phyloP scores from a whole-genome alignment of 371 early-diverging fungal genomes.

The Mortierella sp. region DNA sequence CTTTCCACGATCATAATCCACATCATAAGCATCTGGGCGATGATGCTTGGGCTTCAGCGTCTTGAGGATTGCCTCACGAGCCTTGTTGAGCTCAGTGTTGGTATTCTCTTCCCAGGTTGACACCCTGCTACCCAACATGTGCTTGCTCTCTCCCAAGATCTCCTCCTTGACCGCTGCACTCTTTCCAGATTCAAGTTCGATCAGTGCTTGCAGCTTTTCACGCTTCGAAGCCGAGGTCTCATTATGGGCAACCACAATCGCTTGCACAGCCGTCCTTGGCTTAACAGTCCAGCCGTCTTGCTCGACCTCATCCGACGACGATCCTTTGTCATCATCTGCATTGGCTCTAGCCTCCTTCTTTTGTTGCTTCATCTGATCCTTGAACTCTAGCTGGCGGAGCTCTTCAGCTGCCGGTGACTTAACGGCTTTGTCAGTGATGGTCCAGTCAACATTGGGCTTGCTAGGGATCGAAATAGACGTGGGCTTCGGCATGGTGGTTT shows the following conservation, averaged over 20 bases:
- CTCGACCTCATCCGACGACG: slow-evolving; percentile 40
- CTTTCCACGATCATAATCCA: slow-evolving; percentile 85
- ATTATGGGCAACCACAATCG: slow-evolving; percentile 63
- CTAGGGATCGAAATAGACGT: slow-evolving; percentile 19
- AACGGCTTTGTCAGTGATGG: slow-evolving; percentile 21
- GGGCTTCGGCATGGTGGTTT: slow-evolving; percentile 7
- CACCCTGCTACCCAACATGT: slow-evolving; percentile 49
- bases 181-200: slow-evolving; percentile 61
- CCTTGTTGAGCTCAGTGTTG: slow-evolving; percentile 40
- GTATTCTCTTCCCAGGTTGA: slow-evolving; percentile 53
- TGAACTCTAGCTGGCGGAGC: slow-evolving; percentile 20
- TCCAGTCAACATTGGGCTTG: slow-evolving; percentile 31
- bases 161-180: slow-evolving; percentile 60
- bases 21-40: slow-evolving; percentile 71
- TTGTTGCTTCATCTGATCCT: slow-evolving; percentile 27
- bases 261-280: slow-evolving; percentile 52
- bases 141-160: slow-evolving; percentile 50
- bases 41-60: slow-evolving; percentile 68
- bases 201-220: slow-evolving; percentile 62
- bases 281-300: slow-evolving; percentile 56
- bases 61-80: slow-evolving; percentile 55
- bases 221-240: slow-evolving; percentile 66
- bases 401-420: slow-evolving; percentile 42
- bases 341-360: slow-evolving; percentile 52
- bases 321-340: slow-evolving; percentile 31